Evolutionary conservation across 2,329 filamentous ascomycete genomes (phyloP).

Genomic region (Hypocrella siamensis): DNA sequence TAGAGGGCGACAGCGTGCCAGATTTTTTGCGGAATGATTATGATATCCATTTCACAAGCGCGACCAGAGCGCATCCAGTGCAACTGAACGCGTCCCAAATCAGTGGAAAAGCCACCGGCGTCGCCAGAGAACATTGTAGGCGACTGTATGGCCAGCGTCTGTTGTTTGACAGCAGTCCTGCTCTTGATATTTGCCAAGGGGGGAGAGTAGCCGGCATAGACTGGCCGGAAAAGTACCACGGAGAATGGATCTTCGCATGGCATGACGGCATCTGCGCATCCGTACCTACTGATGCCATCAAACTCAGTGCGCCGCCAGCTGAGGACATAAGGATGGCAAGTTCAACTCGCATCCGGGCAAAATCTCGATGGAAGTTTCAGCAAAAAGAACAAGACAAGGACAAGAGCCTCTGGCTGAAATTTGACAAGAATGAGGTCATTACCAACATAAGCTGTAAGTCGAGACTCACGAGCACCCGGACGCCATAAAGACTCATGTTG

Average conservation of each 20-base stretch:
- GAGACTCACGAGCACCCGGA: too few relatives aligned
- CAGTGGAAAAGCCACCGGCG: slow-evolving; percentile 24
- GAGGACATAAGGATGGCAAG: slow-evolving; percentile 29
- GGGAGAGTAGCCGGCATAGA: slow-evolving; percentile 33
- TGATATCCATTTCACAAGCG: slow-evolving; percentile 31
- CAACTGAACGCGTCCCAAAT: slow-evolving; percentile 24
- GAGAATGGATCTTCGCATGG: slow-evolving; percentile 42
- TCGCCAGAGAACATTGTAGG: slow-evolving; percentile 30
- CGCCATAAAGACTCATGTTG: too few relatives aligned
- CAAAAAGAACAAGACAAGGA: slow-evolving; percentile 27
- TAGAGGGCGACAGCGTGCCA: slow-evolving; percentile 28
- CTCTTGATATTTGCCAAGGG: slow-evolving; percentile 30
- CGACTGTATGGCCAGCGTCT: slow-evolving; percentile 29
- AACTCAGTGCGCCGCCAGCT: slow-evolving; percentile 29
- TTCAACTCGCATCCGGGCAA: slow-evolving; percentile 30
- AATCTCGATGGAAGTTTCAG: slow-evolving; percentile 37
- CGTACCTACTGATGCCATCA: slow-evolving; percentile 31
- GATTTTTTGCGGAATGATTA: slow-evolving; percentile 29
- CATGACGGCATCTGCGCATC: slow-evolving; percentile 36
- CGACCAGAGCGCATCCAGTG: slow-evolving; percentile 24
- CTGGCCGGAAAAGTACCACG: slow-evolving; percentile 33
- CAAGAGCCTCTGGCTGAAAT: slow-evolving; percentile 34
- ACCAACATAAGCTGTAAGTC: slow-evolving; percentile 44
- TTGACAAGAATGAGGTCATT: slow-evolving; percentile 52
- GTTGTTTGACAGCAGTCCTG: slow-evolving; percentile 26